Percentiles rank a stretch among this genome's conserved stretches.
Conservation (phyloP, 148 eudicot species). For the Nepenthes gracilis region DNA sequence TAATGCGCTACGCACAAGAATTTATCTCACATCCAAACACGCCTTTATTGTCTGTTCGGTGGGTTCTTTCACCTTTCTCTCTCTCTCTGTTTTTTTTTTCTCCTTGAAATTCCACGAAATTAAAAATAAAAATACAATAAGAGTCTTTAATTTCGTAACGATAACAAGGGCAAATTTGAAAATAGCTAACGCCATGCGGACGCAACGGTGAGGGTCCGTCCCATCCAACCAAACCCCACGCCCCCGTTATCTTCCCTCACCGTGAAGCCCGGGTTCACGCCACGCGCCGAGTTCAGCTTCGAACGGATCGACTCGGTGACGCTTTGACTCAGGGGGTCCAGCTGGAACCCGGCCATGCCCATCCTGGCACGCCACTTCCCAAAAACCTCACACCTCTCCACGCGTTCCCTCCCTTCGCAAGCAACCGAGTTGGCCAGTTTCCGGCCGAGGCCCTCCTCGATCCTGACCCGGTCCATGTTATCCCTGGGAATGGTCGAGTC, state of each 20-base stretch:
- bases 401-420: conserved; percentile 76
- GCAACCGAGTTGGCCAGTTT: conserved; percentile 56
- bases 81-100: too few relatives aligned
- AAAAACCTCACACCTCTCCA: conserved; percentile 76
- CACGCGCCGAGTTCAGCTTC: conserved; percentile 33
- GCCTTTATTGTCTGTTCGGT: not conserved
- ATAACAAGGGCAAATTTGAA: not conserved
- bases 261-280: conserved; percentile 48
- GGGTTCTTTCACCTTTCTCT: not conserved
- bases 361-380: conserved; percentile 91
- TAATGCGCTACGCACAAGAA: not conserved
- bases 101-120: too few relatives aligned
- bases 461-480: conserved; percentile 33
- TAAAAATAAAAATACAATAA: too few relatives aligned
- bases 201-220: conserved; percentile 54
- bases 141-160: not conserved
- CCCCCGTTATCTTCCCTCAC: conserved; percentile 55
- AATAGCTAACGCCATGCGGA: conserved; percentile 69
- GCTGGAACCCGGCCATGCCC: conserved; percentile 74
- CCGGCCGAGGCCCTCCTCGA: conserved; percentile 67
- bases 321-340: conserved; percentile 24
- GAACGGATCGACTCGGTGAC: conserved; percentile 45
- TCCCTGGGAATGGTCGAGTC: conserved; percentile 32
- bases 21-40: not conserved
- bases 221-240: conserved; percentile 74